Evolutionary conservation across 2,329 filamentous ascomycete species (phyloP).

Genomic region (Pseudogymnoascus sp.): DNA sequence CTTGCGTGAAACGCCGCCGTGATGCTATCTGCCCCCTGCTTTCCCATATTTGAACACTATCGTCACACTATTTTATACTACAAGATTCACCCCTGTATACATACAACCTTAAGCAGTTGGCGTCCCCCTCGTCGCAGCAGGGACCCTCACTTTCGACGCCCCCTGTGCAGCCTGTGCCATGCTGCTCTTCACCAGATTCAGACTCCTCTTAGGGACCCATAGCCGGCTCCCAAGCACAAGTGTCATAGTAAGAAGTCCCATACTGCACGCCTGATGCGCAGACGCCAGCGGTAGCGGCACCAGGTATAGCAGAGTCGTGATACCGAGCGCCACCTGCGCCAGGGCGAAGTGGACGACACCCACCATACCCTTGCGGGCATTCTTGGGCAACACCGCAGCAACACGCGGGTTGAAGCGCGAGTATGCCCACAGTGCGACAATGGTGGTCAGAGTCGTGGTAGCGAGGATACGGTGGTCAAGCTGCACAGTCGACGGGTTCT

Average conservation of each 20-base stretch:
- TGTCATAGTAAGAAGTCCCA: conserved; percentile 76
- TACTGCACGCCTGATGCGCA: conserved; percentile 81
- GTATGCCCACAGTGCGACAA: conserved; percentile 75
- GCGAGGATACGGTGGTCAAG: conserved; percentile 91
- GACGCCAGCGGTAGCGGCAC: conserved; percentile 83
- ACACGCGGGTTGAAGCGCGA: conserved; percentile 55
- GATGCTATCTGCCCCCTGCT: neutral
- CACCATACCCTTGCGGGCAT: conserved; percentile 59
- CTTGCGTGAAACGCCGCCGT: conserved; percentile 1
- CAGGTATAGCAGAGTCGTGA: conserved; percentile 86
- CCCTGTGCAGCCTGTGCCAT: conserved; percentile 13
- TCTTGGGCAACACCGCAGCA: conserved; percentile 48
- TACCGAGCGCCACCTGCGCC: conserved; percentile 77
- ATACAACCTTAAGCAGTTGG: neutral
- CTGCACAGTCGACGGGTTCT: conserved; percentile 93
- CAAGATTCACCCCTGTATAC: neutral
- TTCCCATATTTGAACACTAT: conserved; percentile 1
- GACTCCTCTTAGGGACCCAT: conserved; percentile 60
- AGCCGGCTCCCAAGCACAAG: conserved; percentile 71
- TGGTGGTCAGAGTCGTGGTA: conserved; percentile 74
- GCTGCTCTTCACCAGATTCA: conserved; percentile 45
- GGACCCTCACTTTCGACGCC: neutral
- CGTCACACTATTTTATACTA: neutral
- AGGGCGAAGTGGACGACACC: conserved; percentile 77
- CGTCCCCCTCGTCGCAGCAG: neutral